A percentile compares a stretch with the other conserved stretches of the same genome.
phyloP scores from a whole-genome alignment of 2,329 filamentous ascomycete genomes.

The Trichocomaceae sp. region DNA sequence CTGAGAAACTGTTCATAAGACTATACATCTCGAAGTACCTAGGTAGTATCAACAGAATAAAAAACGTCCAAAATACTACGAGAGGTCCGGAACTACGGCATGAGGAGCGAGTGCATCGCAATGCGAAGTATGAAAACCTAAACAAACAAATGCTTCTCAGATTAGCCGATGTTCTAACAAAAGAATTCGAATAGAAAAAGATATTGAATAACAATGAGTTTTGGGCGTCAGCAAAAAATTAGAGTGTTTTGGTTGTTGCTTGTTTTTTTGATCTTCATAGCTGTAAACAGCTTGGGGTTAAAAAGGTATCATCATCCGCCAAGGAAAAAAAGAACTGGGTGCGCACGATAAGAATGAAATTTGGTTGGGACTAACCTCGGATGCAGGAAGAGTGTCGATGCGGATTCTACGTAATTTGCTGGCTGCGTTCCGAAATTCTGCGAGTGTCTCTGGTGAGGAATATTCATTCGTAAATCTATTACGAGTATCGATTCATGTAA shows the following conservation, averaged over 20 bases:
- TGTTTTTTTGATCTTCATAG: slow-evolving; percentile 54
- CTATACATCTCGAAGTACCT: background rate
- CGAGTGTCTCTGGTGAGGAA: background rate
- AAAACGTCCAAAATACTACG: background rate
- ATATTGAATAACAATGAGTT: background rate
- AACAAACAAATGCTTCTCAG: background rate
- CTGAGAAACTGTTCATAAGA: background rate
- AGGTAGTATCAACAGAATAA: too few relatives aligned
- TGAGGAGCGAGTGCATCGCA: background rate
- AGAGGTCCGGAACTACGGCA: background rate
- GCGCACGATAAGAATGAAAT: background rate
- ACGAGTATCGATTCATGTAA: slow-evolving; percentile 26
- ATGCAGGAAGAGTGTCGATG: slow-evolving; percentile 9
- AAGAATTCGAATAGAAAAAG: background rate
- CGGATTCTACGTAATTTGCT: slow-evolving; percentile 5
- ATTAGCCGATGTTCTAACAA: slow-evolving; percentile 3
- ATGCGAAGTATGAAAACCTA: background rate
- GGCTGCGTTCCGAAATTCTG: background rate
- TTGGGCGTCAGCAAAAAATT: slow-evolving; percentile 61
- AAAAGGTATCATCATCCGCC: slow-evolving; percentile 60
- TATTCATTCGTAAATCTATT: slow-evolving; percentile 27
- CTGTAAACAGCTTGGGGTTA: slow-evolving; percentile 51
- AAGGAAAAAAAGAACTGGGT: background rate
- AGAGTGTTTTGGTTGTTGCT: slow-evolving; percentile 59
- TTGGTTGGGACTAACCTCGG: slow-evolving; percentile 1